Base-by-base conservation (phyloP, 768 basidiomycete genomes). In the Termitomyces sp. region DNA sequence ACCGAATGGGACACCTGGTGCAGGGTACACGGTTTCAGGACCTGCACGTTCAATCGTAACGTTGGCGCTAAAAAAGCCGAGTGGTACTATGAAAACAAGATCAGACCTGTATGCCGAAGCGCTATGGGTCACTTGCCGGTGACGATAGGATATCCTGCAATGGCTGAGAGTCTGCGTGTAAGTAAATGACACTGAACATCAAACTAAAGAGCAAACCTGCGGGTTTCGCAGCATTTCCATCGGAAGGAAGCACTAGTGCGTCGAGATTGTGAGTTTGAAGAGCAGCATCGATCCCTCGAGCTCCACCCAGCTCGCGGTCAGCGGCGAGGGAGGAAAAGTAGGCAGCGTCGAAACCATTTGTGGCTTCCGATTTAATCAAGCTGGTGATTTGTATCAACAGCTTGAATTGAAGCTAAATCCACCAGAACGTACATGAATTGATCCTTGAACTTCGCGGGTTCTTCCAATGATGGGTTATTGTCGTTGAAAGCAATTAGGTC, bases 101-200 rank as follows among this genome's bases (percentile, higher is more conserved):
- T 43, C 29, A 53, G 31, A 27, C 44, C 25, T 17, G 29, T 4
- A 3, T 32, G 35, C 11, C 6, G 5, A 23, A 8, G 7, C 32
- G 11, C 4, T 27, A 46, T 8, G 27, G 5, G 6, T 25, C 27
- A 61, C 72, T 62, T 43, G 82, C 85, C 84, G 23, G 86, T 85
- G 37, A 86, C 73, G 54, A 86, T 82, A 2, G 86, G 86, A 61
- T 86, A 87, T 8, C 85, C 86, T 5, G 82, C 82, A 54, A 86
- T 79, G 4, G 84, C 86, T 69, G 6, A 9, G 58, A 44, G 37
- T 19, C n/a, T 59, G 65, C 29, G 29, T 16, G 27, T 46, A 8
- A 42, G 32, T 14, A 16, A 17, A 14, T 9, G 17, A 37, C 19
- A 44, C n/a, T 53, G 41, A 38, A 8, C 5, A 5, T 25, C 5